Evolutionary conservation across 768 basidiomycete genomes (phyloP).

Genomic region (Phylloporus sp.): DNA sequence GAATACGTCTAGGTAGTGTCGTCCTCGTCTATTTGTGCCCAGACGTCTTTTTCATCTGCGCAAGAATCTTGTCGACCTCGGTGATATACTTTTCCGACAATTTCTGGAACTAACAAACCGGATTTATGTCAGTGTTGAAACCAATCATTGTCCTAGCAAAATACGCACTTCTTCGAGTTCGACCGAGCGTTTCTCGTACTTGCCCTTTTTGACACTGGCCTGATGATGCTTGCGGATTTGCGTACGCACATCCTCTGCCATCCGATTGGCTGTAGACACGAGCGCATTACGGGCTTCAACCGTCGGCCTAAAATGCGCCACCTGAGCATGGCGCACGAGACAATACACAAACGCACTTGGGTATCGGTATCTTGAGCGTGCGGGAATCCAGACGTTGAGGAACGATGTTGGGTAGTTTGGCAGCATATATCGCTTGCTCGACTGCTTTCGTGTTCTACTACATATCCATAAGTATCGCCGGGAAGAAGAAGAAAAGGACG

Average conservation of each 20-base stretch:
- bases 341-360: constrained; percentile 49
- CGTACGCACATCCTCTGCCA: constrained; percentile 71
- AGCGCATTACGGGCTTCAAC: constrained; percentile 64
- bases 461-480: constrained; percentile 10
- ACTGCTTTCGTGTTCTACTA: constrained; percentile 72
- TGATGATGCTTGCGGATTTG: constrained; percentile 74
- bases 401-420: constrained; percentile 65
- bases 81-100: constrained; percentile 56
- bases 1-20: too few species aligned
- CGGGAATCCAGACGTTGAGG: constrained; percentile 68
- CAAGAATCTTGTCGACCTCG: constrained; percentile 66
- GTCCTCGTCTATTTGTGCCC: constrained; percentile 20
- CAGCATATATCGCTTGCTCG: constrained; percentile 72
- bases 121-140: background rate
- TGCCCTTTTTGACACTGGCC: constrained; percentile 62
- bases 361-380: constrained; percentile 77
- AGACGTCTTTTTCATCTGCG: constrained; percentile 58
- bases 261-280: constrained; percentile 51
- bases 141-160: background rate
- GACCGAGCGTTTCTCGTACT: constrained; percentile 62
- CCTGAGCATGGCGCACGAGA: background rate
- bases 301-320: constrained; percentile 53
- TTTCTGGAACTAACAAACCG: constrained; percentile 61
- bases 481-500: constrained; percentile 5
- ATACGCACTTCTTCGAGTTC: constrained; percentile 70